These are phyloP conservation scores for Podospora pseudoanserina DNA, from an alignment of 495 filamentous ascomycete species.

Conservation along the genomic window DNA sequence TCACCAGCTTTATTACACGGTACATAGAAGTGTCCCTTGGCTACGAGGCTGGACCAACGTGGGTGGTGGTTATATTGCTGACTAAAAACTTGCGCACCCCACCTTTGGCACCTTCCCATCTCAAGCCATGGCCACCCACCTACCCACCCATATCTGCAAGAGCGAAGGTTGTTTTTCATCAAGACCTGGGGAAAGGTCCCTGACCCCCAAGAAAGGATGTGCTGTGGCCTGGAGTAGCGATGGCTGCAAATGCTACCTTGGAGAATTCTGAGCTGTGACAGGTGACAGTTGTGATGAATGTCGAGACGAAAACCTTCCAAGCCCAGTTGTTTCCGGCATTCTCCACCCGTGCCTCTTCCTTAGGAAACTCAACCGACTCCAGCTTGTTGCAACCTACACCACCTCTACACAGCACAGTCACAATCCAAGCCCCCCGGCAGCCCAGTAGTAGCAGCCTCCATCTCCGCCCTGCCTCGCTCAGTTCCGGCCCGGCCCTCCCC, in stretches of 20 bases:
- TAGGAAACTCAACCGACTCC: background rate
- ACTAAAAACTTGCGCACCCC: background rate
- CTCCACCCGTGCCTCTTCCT: conserved; percentile 13
- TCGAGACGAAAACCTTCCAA: too few species aligned
- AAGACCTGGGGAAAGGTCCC: background rate
- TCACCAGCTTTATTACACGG: background rate
- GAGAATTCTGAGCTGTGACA: background rate
- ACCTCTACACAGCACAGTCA: too few species aligned
- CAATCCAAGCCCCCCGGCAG: background rate
- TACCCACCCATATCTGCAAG: background rate
- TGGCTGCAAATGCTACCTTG: background rate
- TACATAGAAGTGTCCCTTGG: background rate
- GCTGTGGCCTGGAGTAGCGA: background rate
- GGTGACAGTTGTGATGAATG: background rate
- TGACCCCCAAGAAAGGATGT: background rate
- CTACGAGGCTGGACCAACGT: background rate
- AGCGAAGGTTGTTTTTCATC: background rate
- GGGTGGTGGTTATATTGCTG: background rate
- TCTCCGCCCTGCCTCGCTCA: background rate
- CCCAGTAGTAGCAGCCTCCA: background rate
- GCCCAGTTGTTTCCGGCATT: background rate
- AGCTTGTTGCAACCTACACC: background rate
- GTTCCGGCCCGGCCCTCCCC: background rate
- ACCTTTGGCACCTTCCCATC: background rate
- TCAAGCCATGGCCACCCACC: background rate